Percentiles rank a stretch among this genome's conserved stretches.
Evolutionary conservation across 805 yeast genomes (phyloP).

Genomic region (Yarrowia sp.): DNA sequence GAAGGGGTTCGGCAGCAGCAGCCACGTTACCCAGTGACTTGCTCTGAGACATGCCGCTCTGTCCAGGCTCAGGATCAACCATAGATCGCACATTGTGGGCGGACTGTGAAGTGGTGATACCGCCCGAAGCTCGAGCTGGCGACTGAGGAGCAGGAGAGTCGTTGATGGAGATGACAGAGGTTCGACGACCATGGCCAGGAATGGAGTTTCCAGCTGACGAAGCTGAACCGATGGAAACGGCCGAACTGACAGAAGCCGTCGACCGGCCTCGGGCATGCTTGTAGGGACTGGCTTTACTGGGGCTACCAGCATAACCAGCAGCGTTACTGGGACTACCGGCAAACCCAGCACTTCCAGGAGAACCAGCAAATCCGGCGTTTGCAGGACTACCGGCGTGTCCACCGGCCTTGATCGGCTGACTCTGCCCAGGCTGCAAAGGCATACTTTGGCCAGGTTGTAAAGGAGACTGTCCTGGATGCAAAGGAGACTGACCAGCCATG

Average conservation of each 20-base stretch:
- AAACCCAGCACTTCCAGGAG: neutral
- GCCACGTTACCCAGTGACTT: conserved; percentile 21
- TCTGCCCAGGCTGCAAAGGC: conserved; percentile 28
- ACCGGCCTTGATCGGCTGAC: conserved; percentile 16
- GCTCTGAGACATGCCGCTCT: conserved; percentile 22
- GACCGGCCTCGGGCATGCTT: conserved; percentile 22
- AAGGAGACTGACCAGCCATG: conserved; percentile 17
- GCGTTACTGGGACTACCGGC: neutral
- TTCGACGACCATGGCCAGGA: conserved; percentile 20
- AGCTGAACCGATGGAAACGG: conserved; percentile 11
- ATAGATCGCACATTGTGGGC: conserved; percentile 32
- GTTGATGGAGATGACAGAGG: conserved; percentile 17
- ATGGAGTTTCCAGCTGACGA: conserved; percentile 30
- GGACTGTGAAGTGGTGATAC: conserved; percentile 14
- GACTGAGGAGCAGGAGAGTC: conserved; percentile 23
- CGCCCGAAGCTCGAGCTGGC: neutral
- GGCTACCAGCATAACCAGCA: neutral
- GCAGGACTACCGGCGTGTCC: conserved; percentile 5
- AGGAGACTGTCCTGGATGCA: conserved; percentile 19
- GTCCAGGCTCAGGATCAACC: conserved; percentile 14
- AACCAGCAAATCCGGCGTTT: neutral
- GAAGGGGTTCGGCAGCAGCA: conserved; percentile 1
- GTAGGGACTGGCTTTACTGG: conserved; percentile 6
- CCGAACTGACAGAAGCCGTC: conserved; percentile 4
- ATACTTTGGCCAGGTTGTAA: conserved; percentile 18